A percentile compares a stretch with the other conserved stretches of the same genome.
Evolutionary conservation across 805 yeast genomes (phyloP).

Genomic region (Kodamaea sagamina): DNA sequence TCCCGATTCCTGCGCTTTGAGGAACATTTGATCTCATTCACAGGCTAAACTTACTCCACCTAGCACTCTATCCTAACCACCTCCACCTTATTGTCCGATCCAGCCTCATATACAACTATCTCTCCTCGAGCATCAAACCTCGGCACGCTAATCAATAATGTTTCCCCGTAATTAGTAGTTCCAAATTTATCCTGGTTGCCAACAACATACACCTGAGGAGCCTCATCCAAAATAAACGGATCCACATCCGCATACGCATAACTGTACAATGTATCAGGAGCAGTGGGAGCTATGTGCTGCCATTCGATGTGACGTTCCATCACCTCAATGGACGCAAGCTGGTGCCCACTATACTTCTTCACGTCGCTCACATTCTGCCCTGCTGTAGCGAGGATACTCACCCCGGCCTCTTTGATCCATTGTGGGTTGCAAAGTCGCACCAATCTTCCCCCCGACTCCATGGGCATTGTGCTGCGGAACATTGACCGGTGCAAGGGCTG

Average conservation of each 20-base stretch:
- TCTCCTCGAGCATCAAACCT: constrained; percentile 65
- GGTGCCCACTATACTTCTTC: constrained; percentile 44
- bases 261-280: constrained; percentile 92
- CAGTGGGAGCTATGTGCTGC: constrained; percentile 91
- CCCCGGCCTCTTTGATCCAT: constrained; percentile 53
- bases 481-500: constrained; percentile 83
- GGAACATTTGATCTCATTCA: too few species aligned
- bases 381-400: constrained; percentile 66
- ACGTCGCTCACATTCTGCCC: constrained; percentile 88
- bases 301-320: constrained; percentile 72
- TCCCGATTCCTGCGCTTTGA: too few species aligned
- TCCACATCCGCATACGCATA: constrained; percentile 78
- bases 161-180: constrained; percentile 33
- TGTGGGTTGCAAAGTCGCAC: constrained; percentile 59
- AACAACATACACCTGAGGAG: constrained; percentile 83
- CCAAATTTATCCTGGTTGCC: constrained; percentile 76
- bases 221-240: constrained; percentile 75
- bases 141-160: constrained; percentile 69
- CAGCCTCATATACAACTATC: constrained; percentile 55
- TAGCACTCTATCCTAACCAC: constrained; percentile 32
- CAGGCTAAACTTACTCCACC: too few species aligned
- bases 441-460: constrained; percentile 37
- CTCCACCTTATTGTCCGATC: constrained; percentile 42
- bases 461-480: constrained; percentile 48
- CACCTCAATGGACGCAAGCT: constrained; percentile 32